Base-by-base conservation (phyloP, 2,329 filamentous ascomycete species). In the Phyllosticta capitalensis region DNA sequence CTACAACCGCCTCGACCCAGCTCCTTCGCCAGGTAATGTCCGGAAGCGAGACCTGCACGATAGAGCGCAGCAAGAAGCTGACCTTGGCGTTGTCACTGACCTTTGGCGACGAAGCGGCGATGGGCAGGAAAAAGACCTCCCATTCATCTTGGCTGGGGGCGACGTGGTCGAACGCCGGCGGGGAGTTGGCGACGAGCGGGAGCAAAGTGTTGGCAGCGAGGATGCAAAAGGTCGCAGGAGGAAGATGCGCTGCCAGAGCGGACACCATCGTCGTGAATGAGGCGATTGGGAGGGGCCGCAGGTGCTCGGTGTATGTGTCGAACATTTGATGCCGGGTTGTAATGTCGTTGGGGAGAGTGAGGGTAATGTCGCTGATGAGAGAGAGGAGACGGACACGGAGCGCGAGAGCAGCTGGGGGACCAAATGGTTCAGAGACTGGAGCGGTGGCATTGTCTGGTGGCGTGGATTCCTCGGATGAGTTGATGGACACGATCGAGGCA, bases 371-470 rank as follows among this genome's bases (percentile, higher is more conserved):
- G 20, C 76, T 66, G 66, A 80, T 77, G 30, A 89, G 71, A 20
- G 78, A 76, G 60, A 90, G 81, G 3, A 90, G 72, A 0, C 86
- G 82, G 63, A 86, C 79, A 6, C 88, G 83, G 19, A 89, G 70
- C 1, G 72, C 68, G 19, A 90, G 74, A 0, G 86, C 83, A 54
- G 87, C 81, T 45, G 77, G 61, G 64, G 75, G 68, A 65, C 78
- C 68, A 64, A 74, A 55, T 55, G 61, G 63, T 33, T 67, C 63
- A 19, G 66, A 62, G 26, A 64, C 68, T 30, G 56, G 49, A 7
- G 65, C 69, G 12, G n/a, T 38, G 9, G 48, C 45, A 14, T 9
- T 52, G 9, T 33, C n/a, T 1, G 5, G 22, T 5, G 22, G 12
- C 52, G 2, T 26, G 20, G 33, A 52, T 3, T 22, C 19, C 3